phyloP scores from a whole-genome alignment of 495 filamentous ascomycete species.

The Pseudomonodictys pantanalensis region DNA sequence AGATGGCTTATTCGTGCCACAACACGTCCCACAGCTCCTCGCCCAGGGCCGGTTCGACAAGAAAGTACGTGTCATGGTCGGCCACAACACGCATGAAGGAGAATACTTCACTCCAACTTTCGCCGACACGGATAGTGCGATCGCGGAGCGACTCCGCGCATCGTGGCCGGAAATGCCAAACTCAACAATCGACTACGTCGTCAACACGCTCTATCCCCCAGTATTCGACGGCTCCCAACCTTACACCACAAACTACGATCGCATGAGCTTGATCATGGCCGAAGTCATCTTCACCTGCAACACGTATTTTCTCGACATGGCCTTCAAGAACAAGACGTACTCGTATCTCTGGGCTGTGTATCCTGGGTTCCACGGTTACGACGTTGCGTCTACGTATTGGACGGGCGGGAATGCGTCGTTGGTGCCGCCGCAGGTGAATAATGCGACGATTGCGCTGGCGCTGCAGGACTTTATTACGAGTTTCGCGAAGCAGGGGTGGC shows the following conservation, averaged over 20 bases:
- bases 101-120: conserved; percentile 48
- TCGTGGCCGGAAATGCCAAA: conserved; percentile 10
- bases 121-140: conserved; percentile 34
- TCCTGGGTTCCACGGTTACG: conserved; percentile 54
- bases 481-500: conserved; percentile 52
- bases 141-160: conserved; percentile 5
- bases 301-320: conserved; percentile 45
- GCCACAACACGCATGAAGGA: conserved; percentile 57
- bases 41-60: conserved; percentile 55
- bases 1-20: conserved; percentile 59
- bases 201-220: conserved; percentile 43
- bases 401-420: conserved; percentile 12
- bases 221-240: conserved; percentile 26
- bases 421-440: conserved; percentile 37
- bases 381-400: conserved; percentile 53
- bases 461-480: conserved; percentile 61
- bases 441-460: conserved; percentile 48
- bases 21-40: conserved; percentile 56
- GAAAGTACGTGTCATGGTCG: conserved; percentile 54
- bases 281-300: conserved; percentile 49
- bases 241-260: conserved; percentile 20
- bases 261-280: conserved; percentile 37
- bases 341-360: conserved; percentile 61
- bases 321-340: conserved; percentile 53
- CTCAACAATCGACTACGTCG: conserved; percentile 38